Conservation (phyloP, 208 protist species). For the Trypanosoma lewisi region DNA sequence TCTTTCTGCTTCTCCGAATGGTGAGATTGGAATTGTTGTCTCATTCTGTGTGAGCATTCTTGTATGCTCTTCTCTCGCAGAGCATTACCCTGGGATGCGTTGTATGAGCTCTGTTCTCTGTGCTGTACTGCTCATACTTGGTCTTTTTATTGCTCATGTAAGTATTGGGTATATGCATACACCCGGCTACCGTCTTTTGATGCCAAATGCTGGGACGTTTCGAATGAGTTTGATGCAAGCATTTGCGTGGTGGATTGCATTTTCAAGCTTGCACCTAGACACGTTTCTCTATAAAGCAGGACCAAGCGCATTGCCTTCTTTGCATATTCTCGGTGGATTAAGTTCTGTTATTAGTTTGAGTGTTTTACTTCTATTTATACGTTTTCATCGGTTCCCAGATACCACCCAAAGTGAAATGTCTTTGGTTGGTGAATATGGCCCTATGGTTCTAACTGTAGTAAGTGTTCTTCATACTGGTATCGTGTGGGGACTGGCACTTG, state of each 20-base stretch:
- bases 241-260: constrained; percentile 39
- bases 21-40: constrained; percentile 38
- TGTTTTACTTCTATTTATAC: constrained; percentile 45
- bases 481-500: constrained; percentile 24
- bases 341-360: constrained; percentile 44
- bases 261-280: constrained; percentile 30
- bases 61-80: constrained; percentile 36
- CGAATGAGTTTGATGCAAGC: constrained; percentile 44
- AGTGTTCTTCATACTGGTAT: constrained; percentile 20
- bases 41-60: constrained; percentile 36
- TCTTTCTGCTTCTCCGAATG: constrained; percentile 33
- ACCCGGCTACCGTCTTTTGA: constrained; percentile 26
- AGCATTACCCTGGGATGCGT: constrained; percentile 35
- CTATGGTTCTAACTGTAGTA: constrained; percentile 24
- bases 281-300: constrained; percentile 36
- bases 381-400: constrained; percentile 29
- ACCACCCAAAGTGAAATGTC: constrained; percentile 15
- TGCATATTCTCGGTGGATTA: constrained; percentile 51
- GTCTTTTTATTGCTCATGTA: constrained; percentile 30
- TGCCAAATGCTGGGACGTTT: constrained; percentile 26
- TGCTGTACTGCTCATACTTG: constrained; percentile 24
- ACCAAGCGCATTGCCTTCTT: constrained; percentile 33
- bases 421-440: constrained; percentile 20
- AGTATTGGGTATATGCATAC: constrained; percentile 21
- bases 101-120: constrained; percentile 30